phyloP scores from a whole-genome alignment of 805 yeast genomes.

The Metschnikowia amazonensis region DNA sequence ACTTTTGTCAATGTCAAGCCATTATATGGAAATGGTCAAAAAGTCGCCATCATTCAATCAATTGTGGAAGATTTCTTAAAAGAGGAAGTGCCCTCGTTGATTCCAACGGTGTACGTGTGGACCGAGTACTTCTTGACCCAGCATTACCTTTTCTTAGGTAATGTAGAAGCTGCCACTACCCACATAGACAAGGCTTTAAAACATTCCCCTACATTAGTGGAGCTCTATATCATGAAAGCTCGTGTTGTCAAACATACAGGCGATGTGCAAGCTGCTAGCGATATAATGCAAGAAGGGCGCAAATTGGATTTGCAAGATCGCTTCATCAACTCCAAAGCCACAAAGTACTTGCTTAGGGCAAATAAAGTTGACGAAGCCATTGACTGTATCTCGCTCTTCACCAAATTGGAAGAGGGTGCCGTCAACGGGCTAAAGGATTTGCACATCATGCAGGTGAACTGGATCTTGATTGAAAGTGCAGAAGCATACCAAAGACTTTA shows the following conservation, averaged over 20 bases:
- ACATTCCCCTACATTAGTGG: constrained; percentile 83
- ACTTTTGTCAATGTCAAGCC: constrained; percentile 84
- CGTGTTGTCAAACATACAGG: constrained; percentile 72
- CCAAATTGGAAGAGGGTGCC: constrained; percentile 70
- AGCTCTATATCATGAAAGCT: constrained; percentile 75
- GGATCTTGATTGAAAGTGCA: constrained; percentile 84
- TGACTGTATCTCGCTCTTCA: constrained; percentile 70
- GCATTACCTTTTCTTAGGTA: constrained; percentile 58
- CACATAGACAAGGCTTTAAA: constrained; percentile 59
- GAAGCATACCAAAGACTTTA: constrained; percentile 71
- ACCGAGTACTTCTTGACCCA: constrained; percentile 73
- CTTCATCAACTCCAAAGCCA: constrained; percentile 83
- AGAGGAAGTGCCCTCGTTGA: constrained; percentile 22
- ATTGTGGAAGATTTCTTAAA: constrained; percentile 50
- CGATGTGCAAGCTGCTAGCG: constrained; percentile 58
- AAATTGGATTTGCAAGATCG: constrained; percentile 82
- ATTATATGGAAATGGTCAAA: constrained; percentile 49
- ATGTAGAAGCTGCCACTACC: constrained; percentile 51
- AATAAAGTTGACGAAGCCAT: constrained; percentile 71
- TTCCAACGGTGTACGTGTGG: constrained; percentile 59
- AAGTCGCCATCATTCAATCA: constrained; percentile 44
- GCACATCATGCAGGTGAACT: constrained; percentile 84
- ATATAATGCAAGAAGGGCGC: constrained; percentile 66
- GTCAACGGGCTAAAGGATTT: constrained; percentile 84
- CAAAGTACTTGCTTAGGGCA: constrained; percentile 78